A percentile compares a stretch with the other conserved stretches of the same genome.
These are phyloP conservation scores for Lachnellula willkommii DNA, from an alignment of 2,329 filamentous ascomycete species.

Conservation along the genomic window DNA sequence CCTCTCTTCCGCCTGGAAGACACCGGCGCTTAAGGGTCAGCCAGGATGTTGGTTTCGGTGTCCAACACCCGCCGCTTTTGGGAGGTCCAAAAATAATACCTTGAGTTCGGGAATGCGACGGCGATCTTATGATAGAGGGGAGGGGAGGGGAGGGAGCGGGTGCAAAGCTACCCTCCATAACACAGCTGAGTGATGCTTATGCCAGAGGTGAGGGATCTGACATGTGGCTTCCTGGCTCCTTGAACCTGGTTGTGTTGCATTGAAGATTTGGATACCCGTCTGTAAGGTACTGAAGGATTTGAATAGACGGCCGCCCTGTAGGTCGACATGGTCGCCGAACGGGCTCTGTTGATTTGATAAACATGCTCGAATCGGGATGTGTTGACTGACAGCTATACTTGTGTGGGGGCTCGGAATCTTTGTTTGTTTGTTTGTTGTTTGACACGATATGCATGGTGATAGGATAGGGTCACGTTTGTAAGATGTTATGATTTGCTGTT, in stretches of 20 bases:
- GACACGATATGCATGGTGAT: constrained; percentile 1
- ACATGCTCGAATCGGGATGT: constrained; percentile 6
- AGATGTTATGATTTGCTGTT: constrained; percentile 18
- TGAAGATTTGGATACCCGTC: not conserved
- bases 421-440: not conserved
- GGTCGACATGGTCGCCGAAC: constrained; percentile 5
- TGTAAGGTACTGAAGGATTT: constrained; percentile 14
- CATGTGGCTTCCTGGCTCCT: constrained; percentile 3
- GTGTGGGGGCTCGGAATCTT: not conserved
- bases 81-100: constrained; percentile 7
- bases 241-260: constrained; percentile 1
- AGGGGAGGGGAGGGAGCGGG: not conserved
- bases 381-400: constrained; percentile 4
- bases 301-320: constrained; percentile 6
- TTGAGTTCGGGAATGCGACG: not conserved
- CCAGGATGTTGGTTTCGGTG: not conserved
- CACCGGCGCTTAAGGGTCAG: constrained; percentile 1
- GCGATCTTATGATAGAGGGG: not conserved
- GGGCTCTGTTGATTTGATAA: constrained; percentile 11
- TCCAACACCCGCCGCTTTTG: constrained; percentile 4
- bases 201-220: not conserved
- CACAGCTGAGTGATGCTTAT: constrained; percentile 16
- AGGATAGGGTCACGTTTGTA: constrained; percentile 4
- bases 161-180: not conserved
- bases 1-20: not conserved